A percentile compares a stretch with the other conserved stretches of the same genome.
phyloP scores from a whole-genome alignment of 2,329 filamentous ascomycete species.

The Cryphonectria naterciae region DNA sequence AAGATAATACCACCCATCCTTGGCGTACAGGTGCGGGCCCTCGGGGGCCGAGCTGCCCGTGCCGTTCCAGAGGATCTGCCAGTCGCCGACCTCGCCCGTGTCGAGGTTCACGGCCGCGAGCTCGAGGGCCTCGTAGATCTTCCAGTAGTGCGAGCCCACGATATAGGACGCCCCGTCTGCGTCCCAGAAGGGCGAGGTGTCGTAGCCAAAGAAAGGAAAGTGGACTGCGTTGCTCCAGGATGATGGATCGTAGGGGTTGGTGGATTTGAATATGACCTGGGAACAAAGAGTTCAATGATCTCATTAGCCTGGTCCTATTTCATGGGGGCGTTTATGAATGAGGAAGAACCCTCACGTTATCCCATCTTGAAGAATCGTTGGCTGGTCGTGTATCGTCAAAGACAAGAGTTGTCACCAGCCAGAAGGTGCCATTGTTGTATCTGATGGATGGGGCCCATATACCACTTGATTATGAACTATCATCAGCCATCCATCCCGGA shows the following conservation, averaged over 20 bases:
- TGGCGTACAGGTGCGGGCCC: conserved; percentile 58
- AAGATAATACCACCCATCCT: conserved; percentile 57
- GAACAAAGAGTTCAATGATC: neutral
- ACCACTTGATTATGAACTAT: conserved; percentile 31
- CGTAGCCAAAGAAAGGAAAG: conserved; percentile 56
- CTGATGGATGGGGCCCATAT: conserved; percentile 41
- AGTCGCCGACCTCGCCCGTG: conserved; percentile 45
- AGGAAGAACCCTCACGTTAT: conserved; percentile 36
- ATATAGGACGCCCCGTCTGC: conserved; percentile 58
- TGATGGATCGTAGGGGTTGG: conserved; percentile 45
- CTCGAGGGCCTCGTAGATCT: conserved; percentile 45
- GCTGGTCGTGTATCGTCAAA: conserved; percentile 42
- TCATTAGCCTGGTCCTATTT: neutral
- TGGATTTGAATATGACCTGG: conserved; percentile 49
- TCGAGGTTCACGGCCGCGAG: conserved; percentile 45
- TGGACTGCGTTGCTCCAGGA: conserved; percentile 54
- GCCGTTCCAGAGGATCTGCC: conserved; percentile 51
- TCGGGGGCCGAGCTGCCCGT: conserved; percentile 51
- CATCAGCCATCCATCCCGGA: neutral
- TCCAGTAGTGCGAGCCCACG: conserved; percentile 44
- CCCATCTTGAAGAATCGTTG: conserved; percentile 41
- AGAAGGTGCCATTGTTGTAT: conserved; percentile 38
- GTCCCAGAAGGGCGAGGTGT: conserved; percentile 61
- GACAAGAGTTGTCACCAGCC: conserved; percentile 39
- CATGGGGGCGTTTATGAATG: no score